Evolutionary conservation across 2,329 filamentous ascomycete genomes (phyloP).

Genomic region (Bisporella sp.): DNA sequence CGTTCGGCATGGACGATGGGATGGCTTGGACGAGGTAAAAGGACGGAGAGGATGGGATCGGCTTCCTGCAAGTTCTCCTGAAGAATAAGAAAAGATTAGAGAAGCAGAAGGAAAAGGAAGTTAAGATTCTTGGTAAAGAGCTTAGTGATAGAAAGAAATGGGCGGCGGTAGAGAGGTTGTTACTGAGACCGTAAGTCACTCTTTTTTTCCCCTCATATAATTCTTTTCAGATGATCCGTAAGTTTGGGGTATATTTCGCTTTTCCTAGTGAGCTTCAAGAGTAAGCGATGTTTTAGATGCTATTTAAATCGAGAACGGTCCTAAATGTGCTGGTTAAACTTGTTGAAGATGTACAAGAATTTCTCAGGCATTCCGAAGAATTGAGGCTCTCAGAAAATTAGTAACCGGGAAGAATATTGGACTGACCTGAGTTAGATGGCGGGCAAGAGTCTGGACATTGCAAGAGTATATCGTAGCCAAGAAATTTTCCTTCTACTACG

Average conservation of each 20-base stretch:
- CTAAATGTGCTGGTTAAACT: too few species aligned
- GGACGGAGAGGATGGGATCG: neutral
- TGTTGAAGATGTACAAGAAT: too few species aligned
- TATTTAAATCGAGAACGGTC: too few species aligned
- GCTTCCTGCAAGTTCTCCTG: neutral
- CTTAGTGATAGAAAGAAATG: slow-evolving; percentile 1
- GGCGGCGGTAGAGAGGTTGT: slow-evolving; percentile 3
- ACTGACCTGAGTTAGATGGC: neutral
- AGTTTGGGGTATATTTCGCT: too few species aligned
- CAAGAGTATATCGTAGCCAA: slow-evolving; percentile 7
- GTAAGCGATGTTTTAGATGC: too few species aligned
- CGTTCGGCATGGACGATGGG: neutral
- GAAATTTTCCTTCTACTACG: slow-evolving; percentile 5
- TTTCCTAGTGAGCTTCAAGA: too few species aligned
- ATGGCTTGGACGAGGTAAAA: slow-evolving; percentile 1
- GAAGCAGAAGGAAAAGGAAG: neutral
- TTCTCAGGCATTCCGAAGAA: too few species aligned
- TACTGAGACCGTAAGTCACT: neutral
- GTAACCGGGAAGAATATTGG: too few species aligned
- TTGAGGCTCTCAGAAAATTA: too few species aligned
- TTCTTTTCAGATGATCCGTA: too few species aligned
- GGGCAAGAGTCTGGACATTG: slow-evolving; percentile 10
- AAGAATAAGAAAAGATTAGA: neutral
- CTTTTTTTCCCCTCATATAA: too few species aligned
- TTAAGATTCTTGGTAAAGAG: neutral